These are phyloP conservation scores for Ulota crispa DNA, from an alignment of 225 moss, liverwort and hornwort species.

Conservation along the genomic window DNA sequence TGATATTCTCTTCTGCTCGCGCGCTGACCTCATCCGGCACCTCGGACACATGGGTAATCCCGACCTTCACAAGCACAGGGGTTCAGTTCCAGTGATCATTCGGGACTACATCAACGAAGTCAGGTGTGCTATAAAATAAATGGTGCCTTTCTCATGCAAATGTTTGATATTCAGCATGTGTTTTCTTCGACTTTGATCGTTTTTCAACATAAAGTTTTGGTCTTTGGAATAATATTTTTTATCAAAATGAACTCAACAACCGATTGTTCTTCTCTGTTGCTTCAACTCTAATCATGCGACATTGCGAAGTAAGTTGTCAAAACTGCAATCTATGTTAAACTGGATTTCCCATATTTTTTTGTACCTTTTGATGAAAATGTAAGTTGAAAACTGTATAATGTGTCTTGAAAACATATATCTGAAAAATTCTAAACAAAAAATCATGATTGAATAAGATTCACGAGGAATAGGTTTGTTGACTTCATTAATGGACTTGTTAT, in stretches of 20 bases:
- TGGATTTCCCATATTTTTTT: background rate
- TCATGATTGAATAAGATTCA: background rate
- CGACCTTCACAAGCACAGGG: slow-evolving; percentile 47
- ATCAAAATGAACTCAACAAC: background rate
- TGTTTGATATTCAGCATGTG: background rate
- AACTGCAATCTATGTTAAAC: background rate
- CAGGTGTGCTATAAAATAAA: slow-evolving; percentile 21
- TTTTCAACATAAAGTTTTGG: background rate
- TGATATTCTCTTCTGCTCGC: slow-evolving; percentile 58
- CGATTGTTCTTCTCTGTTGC: background rate
- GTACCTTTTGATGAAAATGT: background rate
- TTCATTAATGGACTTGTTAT: background rate
- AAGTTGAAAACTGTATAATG: background rate
- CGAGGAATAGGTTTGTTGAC: background rate
- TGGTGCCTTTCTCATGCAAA: background rate
- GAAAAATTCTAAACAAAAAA: background rate
- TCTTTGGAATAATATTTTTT: background rate
- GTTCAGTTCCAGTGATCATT: slow-evolving; percentile 47
- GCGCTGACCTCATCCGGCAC: slow-evolving; percentile 57
- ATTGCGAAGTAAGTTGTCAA: background rate
- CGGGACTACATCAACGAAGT: slow-evolving; percentile 62
- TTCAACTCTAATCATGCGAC: background rate
- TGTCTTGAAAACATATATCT: background rate
- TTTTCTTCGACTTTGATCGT: background rate
- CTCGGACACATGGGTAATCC: slow-evolving; percentile 62